These are phyloP conservation scores for Ganoderma multipileum DNA, from an alignment of 1,284 basidiomycete species.

Conservation along the genomic window DNA sequence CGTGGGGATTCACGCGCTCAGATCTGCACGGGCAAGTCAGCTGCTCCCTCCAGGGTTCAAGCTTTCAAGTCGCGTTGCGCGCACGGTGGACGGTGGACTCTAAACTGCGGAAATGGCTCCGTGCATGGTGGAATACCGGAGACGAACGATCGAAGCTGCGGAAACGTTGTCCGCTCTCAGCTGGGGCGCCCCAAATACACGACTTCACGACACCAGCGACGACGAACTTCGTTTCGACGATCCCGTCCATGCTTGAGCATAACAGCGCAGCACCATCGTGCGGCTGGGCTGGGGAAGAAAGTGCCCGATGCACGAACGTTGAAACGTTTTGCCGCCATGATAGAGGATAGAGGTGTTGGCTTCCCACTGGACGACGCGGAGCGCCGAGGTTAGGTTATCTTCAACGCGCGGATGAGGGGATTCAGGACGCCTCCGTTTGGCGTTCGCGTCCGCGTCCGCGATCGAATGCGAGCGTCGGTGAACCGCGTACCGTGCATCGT, in stretches of 20 bases:
- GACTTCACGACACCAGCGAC: not conserved
- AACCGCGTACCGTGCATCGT: too few relatives aligned
- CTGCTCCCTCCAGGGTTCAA: not conserved
- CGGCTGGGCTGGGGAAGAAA: not conserved
- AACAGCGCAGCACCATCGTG: not conserved
- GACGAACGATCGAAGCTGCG: too few relatives aligned
- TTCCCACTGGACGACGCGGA: not conserved
- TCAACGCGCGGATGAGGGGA: not conserved
- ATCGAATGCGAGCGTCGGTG: too few relatives aligned
- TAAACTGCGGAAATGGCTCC: too few relatives aligned
- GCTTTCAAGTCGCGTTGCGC: too few relatives aligned
- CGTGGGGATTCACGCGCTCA: too few relatives aligned
- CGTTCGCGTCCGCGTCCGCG: not conserved
- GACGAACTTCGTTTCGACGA: not conserved
- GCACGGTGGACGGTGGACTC: too few relatives aligned
- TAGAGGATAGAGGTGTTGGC: not conserved
- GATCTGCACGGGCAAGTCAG: not conserved
- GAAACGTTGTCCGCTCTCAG: not conserved
- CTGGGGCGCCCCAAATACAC: not conserved
- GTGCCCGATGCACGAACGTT: not conserved
- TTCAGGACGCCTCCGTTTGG: not conserved
- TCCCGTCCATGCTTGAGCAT: not conserved
- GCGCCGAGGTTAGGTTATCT: not conserved
- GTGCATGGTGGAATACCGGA: too few relatives aligned
- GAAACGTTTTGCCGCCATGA: not conserved